Conservation (phyloP, 495 filamentous ascomycete genomes). For the Neurospora sp. region DNA sequence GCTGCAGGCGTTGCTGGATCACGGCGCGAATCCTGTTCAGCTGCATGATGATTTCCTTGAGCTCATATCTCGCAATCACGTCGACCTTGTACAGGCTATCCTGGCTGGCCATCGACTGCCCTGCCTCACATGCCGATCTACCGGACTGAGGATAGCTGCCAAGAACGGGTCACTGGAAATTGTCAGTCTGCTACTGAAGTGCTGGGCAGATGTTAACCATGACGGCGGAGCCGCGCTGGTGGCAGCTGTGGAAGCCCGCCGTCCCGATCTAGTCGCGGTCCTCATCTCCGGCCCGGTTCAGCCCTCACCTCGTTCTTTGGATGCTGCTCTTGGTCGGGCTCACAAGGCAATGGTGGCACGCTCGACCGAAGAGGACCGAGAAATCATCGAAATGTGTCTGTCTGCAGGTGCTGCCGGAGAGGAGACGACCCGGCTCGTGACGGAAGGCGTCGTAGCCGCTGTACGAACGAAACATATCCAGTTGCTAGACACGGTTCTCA, state of each 20-base stretch:
- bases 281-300: constrained; percentile 17
- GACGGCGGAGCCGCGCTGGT: constrained; percentile 13
- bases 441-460: constrained; percentile 16
- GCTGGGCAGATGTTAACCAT: constrained; percentile 23
- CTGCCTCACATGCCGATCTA: constrained; percentile 20
- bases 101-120: constrained; percentile 20
- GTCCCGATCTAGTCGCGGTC: constrained; percentile 15
- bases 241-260: constrained; percentile 14
- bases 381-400: constrained; percentile 20
- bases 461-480: constrained; percentile 5
- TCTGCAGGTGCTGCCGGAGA: constrained; percentile 16
- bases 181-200: constrained; percentile 11
- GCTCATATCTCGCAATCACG: constrained; percentile 12
- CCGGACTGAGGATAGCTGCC: constrained; percentile 20
- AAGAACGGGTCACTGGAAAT: constrained; percentile 17
- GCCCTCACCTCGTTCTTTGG: constrained; percentile 17
- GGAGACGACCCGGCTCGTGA: constrained; percentile 12
- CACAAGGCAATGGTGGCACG: constrained; percentile 3
- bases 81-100: constrained; percentile 12
- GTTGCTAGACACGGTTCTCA: constrained; percentile 15
- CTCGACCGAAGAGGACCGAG: constrained; percentile 1
- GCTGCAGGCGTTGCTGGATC: constrained; percentile 16
- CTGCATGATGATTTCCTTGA: constrained; percentile 24
- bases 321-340: constrained; percentile 13
- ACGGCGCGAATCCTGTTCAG: constrained; percentile 17